phyloP scores from a whole-genome alignment of 495 filamentous ascomycete species.

The Neurospora sp. region DNA sequence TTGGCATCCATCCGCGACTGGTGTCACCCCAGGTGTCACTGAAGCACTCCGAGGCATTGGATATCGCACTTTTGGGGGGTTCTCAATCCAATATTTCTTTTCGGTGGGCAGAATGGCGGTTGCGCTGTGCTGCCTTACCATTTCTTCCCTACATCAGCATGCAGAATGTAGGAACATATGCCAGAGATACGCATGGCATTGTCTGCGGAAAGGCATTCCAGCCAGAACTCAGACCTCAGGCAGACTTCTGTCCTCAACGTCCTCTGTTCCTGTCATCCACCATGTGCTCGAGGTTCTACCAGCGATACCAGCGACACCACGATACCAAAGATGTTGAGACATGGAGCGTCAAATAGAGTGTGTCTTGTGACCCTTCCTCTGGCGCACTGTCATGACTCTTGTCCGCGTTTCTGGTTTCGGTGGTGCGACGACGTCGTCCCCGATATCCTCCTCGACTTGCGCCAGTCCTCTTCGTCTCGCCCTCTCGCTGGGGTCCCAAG shows the following conservation, averaged over 20 bases:
- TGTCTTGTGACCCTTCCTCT: not conserved
- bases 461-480: not conserved
- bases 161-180: not conserved
- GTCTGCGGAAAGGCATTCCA: not conserved
- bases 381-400: not conserved
- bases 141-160: not conserved
- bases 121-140: not conserved
- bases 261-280: not conserved
- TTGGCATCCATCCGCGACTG: not conserved
- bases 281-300: not conserved
- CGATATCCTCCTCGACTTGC: not conserved
- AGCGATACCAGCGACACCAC: not conserved
- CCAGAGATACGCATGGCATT: not conserved
- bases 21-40: not conserved
- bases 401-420: not conserved
- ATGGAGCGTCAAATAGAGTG: not conserved
- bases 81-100: not conserved
- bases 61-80: not conserved
- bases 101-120: not conserved
- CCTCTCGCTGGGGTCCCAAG: not conserved
- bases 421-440: not conserved
- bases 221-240: not conserved
- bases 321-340: not conserved
- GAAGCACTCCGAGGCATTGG: not conserved
- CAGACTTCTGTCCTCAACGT: not conserved